A percentile compares a stretch with the other conserved stretches of the same genome.
Conservation (phyloP, 2,329 filamentous ascomycete genomes). For the Fonsecaea monophora region DNA sequence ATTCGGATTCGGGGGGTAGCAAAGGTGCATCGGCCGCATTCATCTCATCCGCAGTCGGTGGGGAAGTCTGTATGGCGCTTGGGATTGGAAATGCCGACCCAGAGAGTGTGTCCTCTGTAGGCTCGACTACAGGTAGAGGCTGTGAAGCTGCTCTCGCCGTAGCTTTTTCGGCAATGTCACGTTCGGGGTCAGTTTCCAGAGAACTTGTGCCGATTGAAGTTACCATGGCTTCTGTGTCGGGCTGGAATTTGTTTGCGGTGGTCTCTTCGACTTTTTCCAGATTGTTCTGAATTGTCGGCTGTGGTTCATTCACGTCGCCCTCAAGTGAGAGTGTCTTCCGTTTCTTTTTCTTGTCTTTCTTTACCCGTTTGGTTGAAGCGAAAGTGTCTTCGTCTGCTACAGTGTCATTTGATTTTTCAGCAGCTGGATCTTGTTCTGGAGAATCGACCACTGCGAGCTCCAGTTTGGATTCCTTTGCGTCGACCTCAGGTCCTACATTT, state of each 20-base stretch:
- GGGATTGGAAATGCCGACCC: not conserved
- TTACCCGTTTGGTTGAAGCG: constrained; percentile 39
- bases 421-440: not conserved
- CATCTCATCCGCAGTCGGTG: not conserved
- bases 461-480: not conserved
- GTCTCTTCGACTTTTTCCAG: constrained; percentile 35
- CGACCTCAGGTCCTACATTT: not conserved
- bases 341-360: constrained; percentile 49
- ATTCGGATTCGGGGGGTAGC: not conserved
- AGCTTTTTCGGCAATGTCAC: not conserved
- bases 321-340: constrained; percentile 34
- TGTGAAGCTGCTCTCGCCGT: too few species aligned
- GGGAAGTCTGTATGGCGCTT: not conserved
- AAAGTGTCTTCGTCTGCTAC: constrained; percentile 15
- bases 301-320: not conserved
- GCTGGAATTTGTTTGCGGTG: not conserved
- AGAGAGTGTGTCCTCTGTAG: not conserved
- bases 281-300: constrained; percentile 14
- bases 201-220: not conserved
- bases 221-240: not conserved
- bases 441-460: not conserved
- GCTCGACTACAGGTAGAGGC: not conserved
- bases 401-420: not conserved
- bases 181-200: not conserved
- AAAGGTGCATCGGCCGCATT: not conserved